These are phyloP conservation scores for Pezicula neosporulosa DNA, from an alignment of 2,329 filamentous ascomycete genomes.

Conservation along the genomic window DNA sequence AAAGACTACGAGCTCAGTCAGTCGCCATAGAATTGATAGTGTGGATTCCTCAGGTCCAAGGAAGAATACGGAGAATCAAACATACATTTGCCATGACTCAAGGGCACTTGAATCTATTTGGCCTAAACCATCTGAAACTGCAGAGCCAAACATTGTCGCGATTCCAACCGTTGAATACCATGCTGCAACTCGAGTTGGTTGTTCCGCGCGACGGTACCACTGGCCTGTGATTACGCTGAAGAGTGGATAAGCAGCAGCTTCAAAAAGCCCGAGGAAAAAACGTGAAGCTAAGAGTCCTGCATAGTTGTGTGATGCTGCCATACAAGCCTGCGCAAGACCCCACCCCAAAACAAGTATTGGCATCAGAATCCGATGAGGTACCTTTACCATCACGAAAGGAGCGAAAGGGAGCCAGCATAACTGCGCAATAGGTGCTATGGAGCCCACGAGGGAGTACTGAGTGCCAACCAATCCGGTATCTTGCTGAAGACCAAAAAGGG, in stretches of 20 bases:
- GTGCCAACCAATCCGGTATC: constrained; percentile 49
- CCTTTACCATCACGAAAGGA: constrained; percentile 55
- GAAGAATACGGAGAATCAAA: not conserved
- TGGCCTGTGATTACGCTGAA: constrained; percentile 35
- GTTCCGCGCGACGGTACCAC: constrained; percentile 34
- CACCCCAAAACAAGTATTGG: constrained; percentile 42
- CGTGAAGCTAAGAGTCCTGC: constrained; percentile 71
- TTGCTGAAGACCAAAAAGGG: constrained; percentile 54
- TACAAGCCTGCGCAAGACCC: constrained; percentile 43
- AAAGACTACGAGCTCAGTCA: constrained; percentile 59
- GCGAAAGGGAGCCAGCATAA: constrained; percentile 59
- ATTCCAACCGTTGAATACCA: constrained; percentile 30
- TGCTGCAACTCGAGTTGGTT: constrained; percentile 32
- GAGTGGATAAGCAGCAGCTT: constrained; percentile 50
- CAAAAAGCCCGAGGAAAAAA: constrained; percentile 79
- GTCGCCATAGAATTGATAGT: not conserved
- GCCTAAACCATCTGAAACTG: constrained; percentile 28
- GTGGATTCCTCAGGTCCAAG: too few relatives aligned
- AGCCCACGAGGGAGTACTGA: constrained; percentile 52
- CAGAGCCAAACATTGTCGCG: constrained; percentile 25
- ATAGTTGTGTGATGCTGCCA: constrained; percentile 56
- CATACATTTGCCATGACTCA: constrained; percentile 27
- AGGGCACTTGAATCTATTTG: constrained; percentile 43
- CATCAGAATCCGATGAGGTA: constrained; percentile 57
- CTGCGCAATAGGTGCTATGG: constrained; percentile 56